Base-by-base conservation (phyloP, 768 basidiomycete species). In the Phanerodontia chrysosporium region DNA sequence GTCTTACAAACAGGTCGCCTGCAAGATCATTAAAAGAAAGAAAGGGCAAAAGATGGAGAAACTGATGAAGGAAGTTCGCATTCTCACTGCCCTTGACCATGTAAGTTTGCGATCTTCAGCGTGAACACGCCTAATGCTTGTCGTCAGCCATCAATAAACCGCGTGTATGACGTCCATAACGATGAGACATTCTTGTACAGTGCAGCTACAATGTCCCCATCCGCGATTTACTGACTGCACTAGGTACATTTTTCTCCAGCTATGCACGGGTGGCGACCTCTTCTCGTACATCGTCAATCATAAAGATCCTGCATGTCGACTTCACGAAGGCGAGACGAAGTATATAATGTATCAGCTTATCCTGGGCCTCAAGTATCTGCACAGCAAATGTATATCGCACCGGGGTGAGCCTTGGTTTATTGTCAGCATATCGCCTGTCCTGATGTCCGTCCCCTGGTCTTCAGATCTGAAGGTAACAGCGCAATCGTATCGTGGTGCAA, bases 211-310 rank as follows among this genome's bases (percentile, higher is more conserved):
- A 24, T 60, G 13, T 48, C 42, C 36, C 22, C 56, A 18, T 42
- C 39, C n/a, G n/a, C n/a, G n/a, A n/a, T n/a, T n/a, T n/a, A 42
- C 53, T 24, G 42, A 29, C 45, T 30, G 62, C 2, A 42, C 22
- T 55, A 89, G 87, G 28, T 87, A 92, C 69, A 89, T 93, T 45
- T 92, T 93, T 72, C 83, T 93, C 32, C 87, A 93, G 70, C 77
- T 93, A 8, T 92, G 89, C 65, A 92, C 90, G 0, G 90, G 91
- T 10, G 91, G 90, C 24, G 91, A 93, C 66, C 79, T 93, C n/a
- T 92, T 92, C 70, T 89, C 89, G 2, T 92, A 92, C 70, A 87
- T 93, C 62, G 84, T 83, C 16, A 84, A 78, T 57, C 80, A 84
- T 59, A 73, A 79, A 18, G 79, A 80, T 25, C 75, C 73, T 32